A percentile compares a stretch with the other conserved stretches of the same genome.
These are phyloP conservation scores for Chlamydomonas eustigma DNA, from an alignment of 139 green algal genomes.

Conservation along the genomic window DNA sequence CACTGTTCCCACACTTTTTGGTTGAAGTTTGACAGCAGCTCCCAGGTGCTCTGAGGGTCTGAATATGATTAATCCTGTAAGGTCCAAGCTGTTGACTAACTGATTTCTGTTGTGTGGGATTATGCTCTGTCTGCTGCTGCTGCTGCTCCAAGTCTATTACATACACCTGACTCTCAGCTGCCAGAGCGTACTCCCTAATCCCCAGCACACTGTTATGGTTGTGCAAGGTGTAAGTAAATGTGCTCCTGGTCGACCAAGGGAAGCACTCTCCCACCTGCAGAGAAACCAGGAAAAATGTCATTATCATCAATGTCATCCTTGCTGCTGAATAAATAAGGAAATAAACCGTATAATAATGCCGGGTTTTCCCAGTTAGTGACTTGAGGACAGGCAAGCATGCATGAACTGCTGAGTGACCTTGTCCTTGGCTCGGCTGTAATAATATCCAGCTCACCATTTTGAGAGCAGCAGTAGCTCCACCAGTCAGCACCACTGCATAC, in stretches of 20 bases:
- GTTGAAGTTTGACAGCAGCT: background rate
- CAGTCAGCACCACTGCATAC: conserved; percentile 60
- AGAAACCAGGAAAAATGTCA: background rate
- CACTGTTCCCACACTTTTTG: background rate
- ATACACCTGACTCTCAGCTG: conserved; percentile 31
- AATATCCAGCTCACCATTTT: conserved; percentile 53
- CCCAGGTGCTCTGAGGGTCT: background rate
- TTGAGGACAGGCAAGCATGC: too few species aligned
- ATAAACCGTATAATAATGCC: too few species aligned
- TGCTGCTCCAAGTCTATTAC: conserved; percentile 17
- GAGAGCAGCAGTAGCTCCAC: conserved; percentile 68
- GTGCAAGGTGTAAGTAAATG: conserved; percentile 46
- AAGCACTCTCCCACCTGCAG: conserved; percentile 69
- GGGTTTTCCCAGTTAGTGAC: too few species aligned
- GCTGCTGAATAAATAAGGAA: too few species aligned
- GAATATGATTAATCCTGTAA: background rate
- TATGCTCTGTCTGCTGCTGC: conserved; percentile 19
- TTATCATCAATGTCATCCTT: too few species aligned
- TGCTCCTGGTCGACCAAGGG: conserved; percentile 55
- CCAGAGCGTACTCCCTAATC: conserved; percentile 60
- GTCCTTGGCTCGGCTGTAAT: too few species aligned
- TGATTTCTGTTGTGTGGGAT: too few species aligned
- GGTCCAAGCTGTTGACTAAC: background rate
- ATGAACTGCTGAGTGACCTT: too few species aligned
- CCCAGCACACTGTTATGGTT: conserved; percentile 86